These are phyloP conservation scores for Allium sativum DNA, from an alignment of 106 monocot species.

Conservation along the genomic window DNA sequence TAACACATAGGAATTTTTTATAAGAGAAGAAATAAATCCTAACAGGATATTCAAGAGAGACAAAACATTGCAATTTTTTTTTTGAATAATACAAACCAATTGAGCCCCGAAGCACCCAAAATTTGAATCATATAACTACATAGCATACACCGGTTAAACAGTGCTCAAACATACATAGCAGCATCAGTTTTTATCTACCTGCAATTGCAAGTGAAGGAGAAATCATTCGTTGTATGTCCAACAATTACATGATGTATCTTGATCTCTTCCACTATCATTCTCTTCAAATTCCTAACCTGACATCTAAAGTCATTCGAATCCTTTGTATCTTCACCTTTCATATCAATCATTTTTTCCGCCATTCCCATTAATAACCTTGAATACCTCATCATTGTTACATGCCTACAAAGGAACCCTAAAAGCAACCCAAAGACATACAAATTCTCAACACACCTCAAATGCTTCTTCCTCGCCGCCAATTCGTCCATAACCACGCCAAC, in stretches of 20 bases:
- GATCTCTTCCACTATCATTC: slow-evolving; percentile 65
- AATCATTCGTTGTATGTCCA: slow-evolving; percentile 88
- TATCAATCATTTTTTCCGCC: slow-evolving; percentile 56
- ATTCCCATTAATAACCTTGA: slow-evolving; percentile 77
- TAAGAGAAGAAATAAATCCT: no score
- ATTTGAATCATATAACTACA: no score
- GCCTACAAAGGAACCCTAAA: slow-evolving; percentile 51
- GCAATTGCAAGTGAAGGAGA: slow-evolving; percentile 73
- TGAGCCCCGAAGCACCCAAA: no score
- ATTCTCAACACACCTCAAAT: slow-evolving; percentile 50
- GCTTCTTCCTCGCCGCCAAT: slow-evolving; percentile 80
- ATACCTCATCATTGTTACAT: slow-evolving; percentile 57
- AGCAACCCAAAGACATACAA: slow-evolving; percentile 69
- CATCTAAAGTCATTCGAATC: slow-evolving; percentile 32
- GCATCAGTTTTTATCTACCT: slow-evolving; percentile 41
- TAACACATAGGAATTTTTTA: no score
- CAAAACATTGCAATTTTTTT: no score
- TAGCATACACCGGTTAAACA: background rate
- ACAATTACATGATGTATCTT: slow-evolving; percentile 61
- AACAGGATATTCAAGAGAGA: no score
- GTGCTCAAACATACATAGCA: background rate
- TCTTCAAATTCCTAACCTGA: slow-evolving; percentile 52
- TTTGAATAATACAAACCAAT: no score
- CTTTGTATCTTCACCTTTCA: slow-evolving; percentile 51
- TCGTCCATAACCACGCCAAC: slow-evolving; percentile 77